A percentile compares a stretch with the other conserved stretches of the same genome.
Evolutionary conservation across 225 moss, liverwort and hornwort genomes (phyloP).

Genomic region (Antitrichia curtipendula): DNA sequence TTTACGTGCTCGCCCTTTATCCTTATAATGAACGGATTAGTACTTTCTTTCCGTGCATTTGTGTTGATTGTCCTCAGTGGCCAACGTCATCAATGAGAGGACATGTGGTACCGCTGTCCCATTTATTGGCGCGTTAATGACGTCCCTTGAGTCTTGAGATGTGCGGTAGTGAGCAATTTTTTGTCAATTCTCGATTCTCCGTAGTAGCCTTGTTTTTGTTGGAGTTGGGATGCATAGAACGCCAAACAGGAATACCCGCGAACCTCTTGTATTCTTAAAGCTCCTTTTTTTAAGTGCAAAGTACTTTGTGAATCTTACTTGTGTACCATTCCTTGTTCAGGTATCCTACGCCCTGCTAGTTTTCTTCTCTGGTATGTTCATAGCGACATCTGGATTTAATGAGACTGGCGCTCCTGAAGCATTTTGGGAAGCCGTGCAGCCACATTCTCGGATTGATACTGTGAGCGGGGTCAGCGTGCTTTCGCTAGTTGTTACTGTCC

Average conservation of each 20-base stretch:
- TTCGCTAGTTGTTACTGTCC: slow-evolving; percentile 56
- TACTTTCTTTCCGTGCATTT: not conserved
- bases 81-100: not conserved
- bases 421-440: slow-evolving; percentile 71
- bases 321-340: slow-evolving; percentile 8
- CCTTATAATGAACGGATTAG: not conserved
- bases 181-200: not conserved
- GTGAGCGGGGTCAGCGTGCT: slow-evolving; percentile 42
- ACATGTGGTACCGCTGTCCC: not conserved
- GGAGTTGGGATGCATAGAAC: not conserved
- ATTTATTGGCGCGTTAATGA: not conserved
- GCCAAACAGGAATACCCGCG: not conserved
- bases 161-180: not conserved
- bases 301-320: not conserved
- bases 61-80: not conserved
- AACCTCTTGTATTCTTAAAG: not conserved
- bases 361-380: slow-evolving; percentile 92
- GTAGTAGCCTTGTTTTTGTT: not conserved
- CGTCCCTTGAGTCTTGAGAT: not conserved
- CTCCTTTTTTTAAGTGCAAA: not conserved
- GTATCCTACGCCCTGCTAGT: slow-evolving; percentile 66
- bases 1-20: not conserved
- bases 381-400: slow-evolving; percentile 64
- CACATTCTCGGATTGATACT: slow-evolving; percentile 50
- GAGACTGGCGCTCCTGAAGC: slow-evolving; percentile 51